A percentile compares a stretch with the other conserved stretches of the same genome.
Evolutionary conservation across 345 rosid genomes (phyloP).

Genomic region (Firmiana major): DNA sequence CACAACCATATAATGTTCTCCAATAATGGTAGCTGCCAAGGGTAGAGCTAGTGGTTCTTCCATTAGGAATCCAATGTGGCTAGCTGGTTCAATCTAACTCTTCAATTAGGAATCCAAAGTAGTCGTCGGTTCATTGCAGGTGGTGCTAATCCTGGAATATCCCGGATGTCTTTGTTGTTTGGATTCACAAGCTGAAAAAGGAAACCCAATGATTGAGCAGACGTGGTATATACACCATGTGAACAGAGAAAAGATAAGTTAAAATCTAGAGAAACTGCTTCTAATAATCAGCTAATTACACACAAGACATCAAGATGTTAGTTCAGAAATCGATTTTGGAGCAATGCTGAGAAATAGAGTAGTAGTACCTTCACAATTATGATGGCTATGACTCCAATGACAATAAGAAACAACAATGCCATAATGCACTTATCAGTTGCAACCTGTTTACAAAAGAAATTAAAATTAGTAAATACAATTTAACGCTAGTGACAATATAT

Average conservation of each 20-base stretch:
- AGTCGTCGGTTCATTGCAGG: slow-evolving; percentile 75
- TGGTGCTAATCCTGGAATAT: slow-evolving; percentile 90
- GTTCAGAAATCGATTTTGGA: neutral
- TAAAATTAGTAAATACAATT: slow-evolving; percentile 25
- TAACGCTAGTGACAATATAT: neutral
- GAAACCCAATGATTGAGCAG: neutral
- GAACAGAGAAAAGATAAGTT: neutral
- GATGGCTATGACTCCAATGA: slow-evolving; percentile 78
- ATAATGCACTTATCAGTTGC: slow-evolving; percentile 93
- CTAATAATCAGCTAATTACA: neutral
- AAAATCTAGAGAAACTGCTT: neutral
- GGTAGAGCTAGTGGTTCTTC: neutral
- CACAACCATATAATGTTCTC: slow-evolving; percentile 5
- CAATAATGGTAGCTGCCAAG: neutral
- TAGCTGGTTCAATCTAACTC: neutral
- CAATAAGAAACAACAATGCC: slow-evolving; percentile 79
- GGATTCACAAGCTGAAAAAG: slow-evolving; percentile 75
- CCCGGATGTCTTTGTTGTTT: slow-evolving; percentile 77
- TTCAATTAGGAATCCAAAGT: slow-evolving; percentile 54
- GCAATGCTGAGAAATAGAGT: neutral
- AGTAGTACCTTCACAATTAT: slow-evolving; percentile 76
- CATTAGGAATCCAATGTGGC: slow-evolving; percentile 2
- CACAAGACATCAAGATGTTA: neutral
- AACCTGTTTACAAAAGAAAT: slow-evolving; percentile 43
- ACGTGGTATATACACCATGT: neutral